Conservation (phyloP, 108 stramenopile species). For the Conticribra weissflogii region DNA sequence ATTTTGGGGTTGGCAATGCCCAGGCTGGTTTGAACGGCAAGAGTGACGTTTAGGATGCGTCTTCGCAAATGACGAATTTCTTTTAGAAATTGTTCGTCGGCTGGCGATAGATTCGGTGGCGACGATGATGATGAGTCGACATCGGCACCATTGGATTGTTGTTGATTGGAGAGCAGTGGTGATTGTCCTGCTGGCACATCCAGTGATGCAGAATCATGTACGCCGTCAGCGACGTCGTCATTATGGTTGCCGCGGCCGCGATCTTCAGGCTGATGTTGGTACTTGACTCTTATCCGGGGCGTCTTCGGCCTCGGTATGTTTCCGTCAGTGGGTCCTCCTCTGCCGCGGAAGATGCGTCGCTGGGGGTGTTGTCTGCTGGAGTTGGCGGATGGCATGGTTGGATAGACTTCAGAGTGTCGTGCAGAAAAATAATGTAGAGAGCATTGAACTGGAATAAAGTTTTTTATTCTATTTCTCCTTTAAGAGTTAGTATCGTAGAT, state of each 20-base stretch:
- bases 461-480: too few relatives aligned
- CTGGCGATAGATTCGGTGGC: neutral
- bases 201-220: too few relatives aligned
- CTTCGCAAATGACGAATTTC: conserved; percentile 61
- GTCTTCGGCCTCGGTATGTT: conserved; percentile 15
- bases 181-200: too few relatives aligned
- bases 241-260: too few relatives aligned
- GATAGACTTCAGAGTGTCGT: too few relatives aligned
- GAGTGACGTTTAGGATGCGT: conserved; percentile 54
- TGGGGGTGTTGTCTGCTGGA: conserved; percentile 1
- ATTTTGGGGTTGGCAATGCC: conserved; percentile 48
- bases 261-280: conserved; percentile 6
- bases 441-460: too few relatives aligned
- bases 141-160: too few relatives aligned
- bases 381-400: neutral
- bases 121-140: too few relatives aligned
- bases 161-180: too few relatives aligned
- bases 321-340: conserved; percentile 29
- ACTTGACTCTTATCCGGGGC: conserved; percentile 6
- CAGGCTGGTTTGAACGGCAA: conserved; percentile 52
- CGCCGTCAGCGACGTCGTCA: too few relatives aligned
- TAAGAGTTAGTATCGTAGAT: too few relatives aligned
- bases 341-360: conserved; percentile 28
- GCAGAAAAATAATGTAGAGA: neutral
- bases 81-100: conserved; percentile 1